Percentiles rank a stretch among this genome's conserved stretches.
These are phyloP conservation scores for Wickerhamiella nectarea DNA, from an alignment of 805 yeast genomes.

Conservation along the genomic window DNA sequence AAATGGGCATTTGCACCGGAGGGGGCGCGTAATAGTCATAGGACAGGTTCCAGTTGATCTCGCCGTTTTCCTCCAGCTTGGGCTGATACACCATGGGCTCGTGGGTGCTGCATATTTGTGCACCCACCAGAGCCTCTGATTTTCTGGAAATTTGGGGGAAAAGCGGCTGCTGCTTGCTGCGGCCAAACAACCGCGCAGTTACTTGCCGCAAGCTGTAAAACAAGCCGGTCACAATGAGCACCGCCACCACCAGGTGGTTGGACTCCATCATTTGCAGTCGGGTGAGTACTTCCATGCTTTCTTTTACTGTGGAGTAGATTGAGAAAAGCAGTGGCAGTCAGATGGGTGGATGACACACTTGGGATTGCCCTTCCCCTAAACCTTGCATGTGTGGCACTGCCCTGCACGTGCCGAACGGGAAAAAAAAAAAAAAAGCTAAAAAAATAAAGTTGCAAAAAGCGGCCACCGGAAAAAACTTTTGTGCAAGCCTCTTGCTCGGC, in stretches of 20 bases:
- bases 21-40: not conserved
- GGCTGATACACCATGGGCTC: not conserved
- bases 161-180: not conserved
- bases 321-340: too few species aligned
- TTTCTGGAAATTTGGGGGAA: not conserved
- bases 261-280: not conserved
- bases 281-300: not conserved
- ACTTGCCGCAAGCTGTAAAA: not conserved
- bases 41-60: not conserved
- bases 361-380: not conserved
- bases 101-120: slow-evolving; percentile 1
- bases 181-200: not conserved
- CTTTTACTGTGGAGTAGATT: not conserved
- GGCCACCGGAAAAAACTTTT: too few species aligned
- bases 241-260: not conserved
- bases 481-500: too few species aligned
- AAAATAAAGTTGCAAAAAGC: too few species aligned
- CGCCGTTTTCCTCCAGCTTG: not conserved
- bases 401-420: too few species aligned
- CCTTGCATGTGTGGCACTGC: too few species aligned
- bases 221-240: not conserved
- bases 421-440: too few species aligned
- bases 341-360: not conserved
- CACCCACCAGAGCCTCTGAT: not conserved
- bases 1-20: not conserved